These are phyloP conservation scores for Colletotrichum sp. DNA, from an alignment of 2,329 filamentous ascomycete species.

Conservation along the genomic window DNA sequence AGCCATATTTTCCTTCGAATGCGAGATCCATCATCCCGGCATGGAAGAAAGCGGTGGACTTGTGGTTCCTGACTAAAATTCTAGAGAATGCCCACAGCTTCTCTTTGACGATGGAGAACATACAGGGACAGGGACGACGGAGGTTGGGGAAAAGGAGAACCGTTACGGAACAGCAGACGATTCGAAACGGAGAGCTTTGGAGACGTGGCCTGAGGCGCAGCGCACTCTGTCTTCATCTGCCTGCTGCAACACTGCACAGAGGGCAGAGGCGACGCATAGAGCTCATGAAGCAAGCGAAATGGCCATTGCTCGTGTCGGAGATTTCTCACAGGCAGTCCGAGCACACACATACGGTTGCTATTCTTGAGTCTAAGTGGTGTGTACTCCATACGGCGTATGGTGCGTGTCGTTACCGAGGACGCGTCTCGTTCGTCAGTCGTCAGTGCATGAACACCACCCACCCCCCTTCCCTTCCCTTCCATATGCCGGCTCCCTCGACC, in stretches of 20 bases:
- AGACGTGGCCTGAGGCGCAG: neutral
- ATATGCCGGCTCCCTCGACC: neutral
- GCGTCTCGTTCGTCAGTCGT: neutral
- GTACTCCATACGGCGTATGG: neutral
- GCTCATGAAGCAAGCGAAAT: neutral
- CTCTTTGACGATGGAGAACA: neutral
- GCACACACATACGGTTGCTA: neutral
- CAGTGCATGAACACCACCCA: neutral
- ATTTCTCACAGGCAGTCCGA: neutral
- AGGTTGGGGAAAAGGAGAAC: neutral
- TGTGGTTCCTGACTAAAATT: constrained; percentile 1
- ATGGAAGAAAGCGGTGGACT: neutral
- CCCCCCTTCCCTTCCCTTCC: neutral
- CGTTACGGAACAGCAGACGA: neutral
- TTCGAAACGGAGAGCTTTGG: neutral
- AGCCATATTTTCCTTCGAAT: neutral
- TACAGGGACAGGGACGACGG: neutral
- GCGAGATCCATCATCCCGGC: constrained; percentile 7
- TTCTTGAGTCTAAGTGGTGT: neutral
- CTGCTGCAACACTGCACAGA: neutral
- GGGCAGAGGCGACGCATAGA: neutral
- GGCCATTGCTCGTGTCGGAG: neutral
- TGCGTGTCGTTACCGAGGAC: neutral
- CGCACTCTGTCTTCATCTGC: neutral
- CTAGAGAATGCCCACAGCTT: neutral